Conservation (phyloP, 768 basidiomycete species). For the Boletus sp. region DNA sequence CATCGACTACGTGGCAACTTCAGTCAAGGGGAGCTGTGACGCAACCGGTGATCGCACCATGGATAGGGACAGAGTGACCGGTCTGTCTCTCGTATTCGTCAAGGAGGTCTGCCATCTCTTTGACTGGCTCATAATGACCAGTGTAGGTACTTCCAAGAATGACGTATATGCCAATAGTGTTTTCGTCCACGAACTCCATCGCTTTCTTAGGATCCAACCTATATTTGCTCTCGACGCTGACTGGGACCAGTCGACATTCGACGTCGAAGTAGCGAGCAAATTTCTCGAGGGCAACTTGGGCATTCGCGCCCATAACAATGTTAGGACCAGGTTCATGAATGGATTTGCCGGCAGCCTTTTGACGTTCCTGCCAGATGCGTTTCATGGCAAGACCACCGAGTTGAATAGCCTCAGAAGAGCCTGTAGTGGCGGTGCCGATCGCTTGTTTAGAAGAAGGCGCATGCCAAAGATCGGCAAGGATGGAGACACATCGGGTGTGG, state of each 20-base stretch:
- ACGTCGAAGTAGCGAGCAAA: constrained; percentile 69
- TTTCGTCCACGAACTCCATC: constrained; percentile 66
- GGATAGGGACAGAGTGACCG: constrained; percentile 44
- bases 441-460: constrained; percentile 52
- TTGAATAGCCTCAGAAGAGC: constrained; percentile 69
- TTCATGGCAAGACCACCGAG: constrained; percentile 73
- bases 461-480: constrained; percentile 67
- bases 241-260: constrained; percentile 60
- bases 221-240: constrained; percentile 67
- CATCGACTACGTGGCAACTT: constrained; percentile 41
- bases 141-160: constrained; percentile 57
- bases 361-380: constrained; percentile 64
- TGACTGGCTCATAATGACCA: constrained; percentile 73
- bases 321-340: constrained; percentile 66
- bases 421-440: constrained; percentile 68
- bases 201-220: constrained; percentile 69
- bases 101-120: constrained; percentile 77
- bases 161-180: constrained; percentile 67
- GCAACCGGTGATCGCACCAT: constrained; percentile 27
- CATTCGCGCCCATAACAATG: constrained; percentile 65
- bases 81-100: constrained; percentile 50
- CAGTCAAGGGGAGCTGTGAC: constrained; percentile 12
- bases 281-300: constrained; percentile 68
- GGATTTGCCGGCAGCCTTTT: constrained; percentile 61
- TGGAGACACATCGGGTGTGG: constrained; percentile 47